Conservation (phyloP, 1,139 yeast genomes). For the Magnusiomyces magnusii region DNA sequence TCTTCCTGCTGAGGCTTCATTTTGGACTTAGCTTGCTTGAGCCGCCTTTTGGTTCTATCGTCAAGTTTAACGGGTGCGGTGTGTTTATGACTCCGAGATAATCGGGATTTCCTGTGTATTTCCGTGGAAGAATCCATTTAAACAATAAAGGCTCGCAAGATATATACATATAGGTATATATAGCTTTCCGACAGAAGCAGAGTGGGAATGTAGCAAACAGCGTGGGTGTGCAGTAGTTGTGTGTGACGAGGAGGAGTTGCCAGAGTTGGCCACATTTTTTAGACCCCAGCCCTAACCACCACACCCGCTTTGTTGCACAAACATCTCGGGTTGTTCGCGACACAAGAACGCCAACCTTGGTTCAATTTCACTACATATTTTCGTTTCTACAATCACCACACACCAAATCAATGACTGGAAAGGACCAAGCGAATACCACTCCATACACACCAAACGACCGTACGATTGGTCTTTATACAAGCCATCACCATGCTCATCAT, state of each 20-base stretch:
- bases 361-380: too few relatives aligned
- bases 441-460: slow-evolving; percentile 8
- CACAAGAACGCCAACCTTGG: too few relatives aligned
- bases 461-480: background rate
- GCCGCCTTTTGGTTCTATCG: background rate
- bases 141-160: background rate
- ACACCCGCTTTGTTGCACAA: background rate
- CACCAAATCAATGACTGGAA: too few relatives aligned
- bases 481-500: background rate
- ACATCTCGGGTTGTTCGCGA: too few relatives aligned
- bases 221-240: too few relatives aligned
- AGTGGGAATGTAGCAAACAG: too few relatives aligned
- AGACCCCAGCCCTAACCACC: background rate
- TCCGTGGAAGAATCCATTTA: background rate
- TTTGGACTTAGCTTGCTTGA: background rate
- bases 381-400: too few relatives aligned
- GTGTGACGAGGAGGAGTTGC: too few relatives aligned
- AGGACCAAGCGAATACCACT: background rate
- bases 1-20: background rate
- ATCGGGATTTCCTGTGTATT: background rate
- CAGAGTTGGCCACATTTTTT: background rate
- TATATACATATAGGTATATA: background rate
- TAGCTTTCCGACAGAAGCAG: too few relatives aligned
- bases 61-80: background rate
- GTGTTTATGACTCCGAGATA: background rate